phyloP scores from a whole-genome alignment of 495 filamentous ascomycete species.

The Annulohypoxylon maeteangense region DNA sequence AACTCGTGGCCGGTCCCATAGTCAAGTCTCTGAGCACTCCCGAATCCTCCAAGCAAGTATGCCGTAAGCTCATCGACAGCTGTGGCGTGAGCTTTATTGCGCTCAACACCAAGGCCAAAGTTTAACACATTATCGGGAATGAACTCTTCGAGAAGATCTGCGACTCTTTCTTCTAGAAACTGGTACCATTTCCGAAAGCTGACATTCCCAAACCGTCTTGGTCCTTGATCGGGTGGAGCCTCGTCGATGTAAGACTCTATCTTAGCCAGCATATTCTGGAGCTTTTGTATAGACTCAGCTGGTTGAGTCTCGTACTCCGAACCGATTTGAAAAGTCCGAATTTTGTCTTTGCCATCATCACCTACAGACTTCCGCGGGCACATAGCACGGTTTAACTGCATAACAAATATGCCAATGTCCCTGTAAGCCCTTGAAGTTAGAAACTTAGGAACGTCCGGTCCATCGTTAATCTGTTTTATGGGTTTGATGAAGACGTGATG shows the following conservation, averaged over 20 bases:
- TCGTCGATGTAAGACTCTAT: slow-evolving; percentile 76
- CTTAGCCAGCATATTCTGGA: slow-evolving; percentile 69
- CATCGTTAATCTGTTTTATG: slow-evolving; percentile 81
- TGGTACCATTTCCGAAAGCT: slow-evolving; percentile 86
- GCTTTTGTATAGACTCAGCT: slow-evolving; percentile 65
- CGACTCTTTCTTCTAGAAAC: slow-evolving; percentile 67
- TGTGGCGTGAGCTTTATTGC: slow-evolving; percentile 4
- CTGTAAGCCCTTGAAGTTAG: slow-evolving; percentile 81
- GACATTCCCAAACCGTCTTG: slow-evolving; percentile 89
- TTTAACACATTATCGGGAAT: slow-evolving; percentile 65
- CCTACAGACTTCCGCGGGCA: slow-evolving; percentile 68
- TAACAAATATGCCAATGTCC: slow-evolving; percentile 84
- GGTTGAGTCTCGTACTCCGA: slow-evolving; percentile 52
- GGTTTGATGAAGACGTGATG: slow-evolving; percentile 64
- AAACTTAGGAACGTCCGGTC: slow-evolving; percentile 80
- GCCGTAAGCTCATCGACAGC: slow-evolving; percentile 70
- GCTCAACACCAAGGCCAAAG: slow-evolving; percentile 38
- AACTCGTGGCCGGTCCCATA: slow-evolving; percentile 97
- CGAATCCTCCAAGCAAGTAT: slow-evolving; percentile 90
- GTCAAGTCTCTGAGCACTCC: slow-evolving; percentile 87
- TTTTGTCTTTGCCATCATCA: slow-evolving; percentile 45
- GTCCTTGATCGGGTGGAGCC: slow-evolving; percentile 84
- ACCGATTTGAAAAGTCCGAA: slow-evolving; percentile 62
- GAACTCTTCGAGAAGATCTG: slow-evolving; percentile 68
- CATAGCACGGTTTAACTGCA: slow-evolving; percentile 90